phyloP scores from a whole-genome alignment of 192 early-diverging fungal genomes.

The Rhizophagus sp. region DNA sequence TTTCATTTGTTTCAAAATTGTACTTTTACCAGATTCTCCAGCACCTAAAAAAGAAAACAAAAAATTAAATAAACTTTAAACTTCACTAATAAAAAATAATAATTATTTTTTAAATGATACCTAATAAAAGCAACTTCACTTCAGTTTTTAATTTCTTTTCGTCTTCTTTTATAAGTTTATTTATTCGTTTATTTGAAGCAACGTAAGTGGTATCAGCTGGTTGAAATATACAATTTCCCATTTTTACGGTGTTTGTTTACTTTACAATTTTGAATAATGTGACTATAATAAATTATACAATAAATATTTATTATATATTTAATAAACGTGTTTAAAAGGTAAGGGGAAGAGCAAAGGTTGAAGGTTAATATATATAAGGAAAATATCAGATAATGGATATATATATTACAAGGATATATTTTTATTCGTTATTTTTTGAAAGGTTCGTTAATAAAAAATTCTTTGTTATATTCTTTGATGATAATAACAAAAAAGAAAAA shows the following conservation, averaged over 20 bases:
- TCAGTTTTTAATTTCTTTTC: slow-evolving; percentile 13
- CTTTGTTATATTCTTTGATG: no score
- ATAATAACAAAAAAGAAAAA: no score
- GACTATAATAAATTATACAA: neutral
- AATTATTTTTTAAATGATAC: neutral
- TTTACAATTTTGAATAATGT: neutral
- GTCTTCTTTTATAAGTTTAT: slow-evolving; percentile 2
- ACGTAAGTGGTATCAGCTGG: neutral
- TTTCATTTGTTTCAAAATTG: slow-evolving; percentile 98
- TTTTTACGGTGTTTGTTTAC: neutral
- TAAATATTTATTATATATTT: neutral
- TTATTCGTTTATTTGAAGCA: neutral
- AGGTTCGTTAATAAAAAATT: no score
- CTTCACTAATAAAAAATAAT: neutral
- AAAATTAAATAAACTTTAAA: neutral
- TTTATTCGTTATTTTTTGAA: no score
- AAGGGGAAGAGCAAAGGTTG: no score
- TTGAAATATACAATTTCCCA: slow-evolving; percentile 3
- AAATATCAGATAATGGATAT: no score
- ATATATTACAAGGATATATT: no score
- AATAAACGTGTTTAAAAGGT: no score
- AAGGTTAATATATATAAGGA: no score
- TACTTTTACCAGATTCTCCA: slow-evolving; percentile 97
- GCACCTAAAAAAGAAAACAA: slow-evolving; percentile 58
- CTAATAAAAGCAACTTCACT: slow-evolving; percentile 17